These are phyloP conservation scores for Lippia alba DNA, from an alignment of 305 asterid species.

Conservation along the genomic window DNA sequence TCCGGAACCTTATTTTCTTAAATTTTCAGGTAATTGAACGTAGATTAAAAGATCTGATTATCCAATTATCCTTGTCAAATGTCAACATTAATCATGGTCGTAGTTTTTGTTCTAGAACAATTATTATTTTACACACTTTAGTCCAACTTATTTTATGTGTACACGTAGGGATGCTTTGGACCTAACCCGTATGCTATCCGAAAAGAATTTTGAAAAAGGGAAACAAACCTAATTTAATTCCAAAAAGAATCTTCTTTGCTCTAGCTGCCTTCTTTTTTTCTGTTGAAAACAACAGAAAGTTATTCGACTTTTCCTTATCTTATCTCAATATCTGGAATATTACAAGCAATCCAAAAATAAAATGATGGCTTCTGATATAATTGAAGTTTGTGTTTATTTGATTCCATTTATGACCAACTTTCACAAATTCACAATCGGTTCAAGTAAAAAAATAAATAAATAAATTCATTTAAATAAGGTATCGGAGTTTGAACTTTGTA, in stretches of 20 bases:
- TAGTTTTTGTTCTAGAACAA: not conserved
- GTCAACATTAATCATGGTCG: not conserved
- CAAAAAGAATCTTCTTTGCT: conserved; percentile 8
- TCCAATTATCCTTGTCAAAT: not conserved
- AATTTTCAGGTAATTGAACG: too few species aligned
- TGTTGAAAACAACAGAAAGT: not conserved
- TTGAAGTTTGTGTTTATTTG: too few species aligned
- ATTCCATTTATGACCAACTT: too few species aligned
- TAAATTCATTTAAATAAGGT: too few species aligned
- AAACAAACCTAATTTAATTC: not conserved
- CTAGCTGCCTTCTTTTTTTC: not conserved
- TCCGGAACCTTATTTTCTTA: too few species aligned
- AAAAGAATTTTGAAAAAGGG: too few species aligned
- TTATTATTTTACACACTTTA: not conserved
- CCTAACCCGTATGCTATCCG: not conserved
- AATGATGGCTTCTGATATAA: too few species aligned
- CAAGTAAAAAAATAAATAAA: too few species aligned
- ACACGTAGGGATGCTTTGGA: conserved; percentile 22
- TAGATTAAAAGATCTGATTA: too few species aligned
- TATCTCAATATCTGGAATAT: not conserved
- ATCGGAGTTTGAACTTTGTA: too few species aligned
- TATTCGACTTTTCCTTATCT: conserved; percentile 1
- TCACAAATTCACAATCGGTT: too few species aligned
- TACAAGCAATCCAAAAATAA: not conserved
- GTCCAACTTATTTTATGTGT: conserved; percentile 4